Percentiles rank a stretch among this genome's conserved stretches.
Conservation (phyloP, 2,329 filamentous ascomycete species). For the Penicillium rolfsii region DNA sequence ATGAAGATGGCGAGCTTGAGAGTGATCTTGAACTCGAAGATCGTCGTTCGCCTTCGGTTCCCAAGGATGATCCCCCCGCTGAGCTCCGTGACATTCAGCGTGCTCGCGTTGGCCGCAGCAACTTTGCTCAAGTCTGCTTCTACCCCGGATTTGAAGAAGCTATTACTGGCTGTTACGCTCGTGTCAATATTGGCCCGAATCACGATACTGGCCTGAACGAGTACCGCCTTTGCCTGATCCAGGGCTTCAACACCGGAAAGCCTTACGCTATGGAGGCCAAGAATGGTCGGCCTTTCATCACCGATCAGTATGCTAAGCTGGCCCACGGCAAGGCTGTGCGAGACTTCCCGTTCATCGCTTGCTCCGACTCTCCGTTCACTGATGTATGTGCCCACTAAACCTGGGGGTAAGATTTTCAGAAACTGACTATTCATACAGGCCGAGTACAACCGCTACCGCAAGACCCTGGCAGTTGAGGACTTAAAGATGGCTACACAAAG, state of each 20-base stretch:
- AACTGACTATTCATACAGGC: conserved; percentile 50
- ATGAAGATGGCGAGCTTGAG: conserved; percentile 68
- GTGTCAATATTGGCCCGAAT: conserved; percentile 80
- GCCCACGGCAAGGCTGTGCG: conserved; percentile 82
- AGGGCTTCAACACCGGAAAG: conserved; percentile 76
- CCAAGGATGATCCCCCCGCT: conserved; percentile 69
- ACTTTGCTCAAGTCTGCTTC: conserved; percentile 90
- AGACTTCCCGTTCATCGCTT: conserved; percentile 86
- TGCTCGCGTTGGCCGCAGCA: conserved; percentile 78
- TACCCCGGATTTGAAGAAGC: conserved; percentile 84
- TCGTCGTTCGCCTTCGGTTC: conserved; percentile 54
- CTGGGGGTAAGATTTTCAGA: neutral
- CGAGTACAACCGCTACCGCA: conserved; percentile 81
- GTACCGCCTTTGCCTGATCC: conserved; percentile 88
- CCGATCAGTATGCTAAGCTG: conserved; percentile 80
- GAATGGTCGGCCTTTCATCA: conserved; percentile 76
- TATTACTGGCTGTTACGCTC: conserved; percentile 81
- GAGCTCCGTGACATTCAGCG: conserved; percentile 82
- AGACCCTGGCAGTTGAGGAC: conserved; percentile 71
- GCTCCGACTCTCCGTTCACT: conserved; percentile 83
- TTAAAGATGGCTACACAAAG: conserved; percentile 74
- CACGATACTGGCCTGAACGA: conserved; percentile 71
- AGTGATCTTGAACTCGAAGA: conserved; percentile 80
- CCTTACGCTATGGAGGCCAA: conserved; percentile 79
- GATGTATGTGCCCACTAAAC: conserved; percentile 60